Conservation (phyloP, 805 yeast genomes). For the Blastobotrys robertii region DNA sequence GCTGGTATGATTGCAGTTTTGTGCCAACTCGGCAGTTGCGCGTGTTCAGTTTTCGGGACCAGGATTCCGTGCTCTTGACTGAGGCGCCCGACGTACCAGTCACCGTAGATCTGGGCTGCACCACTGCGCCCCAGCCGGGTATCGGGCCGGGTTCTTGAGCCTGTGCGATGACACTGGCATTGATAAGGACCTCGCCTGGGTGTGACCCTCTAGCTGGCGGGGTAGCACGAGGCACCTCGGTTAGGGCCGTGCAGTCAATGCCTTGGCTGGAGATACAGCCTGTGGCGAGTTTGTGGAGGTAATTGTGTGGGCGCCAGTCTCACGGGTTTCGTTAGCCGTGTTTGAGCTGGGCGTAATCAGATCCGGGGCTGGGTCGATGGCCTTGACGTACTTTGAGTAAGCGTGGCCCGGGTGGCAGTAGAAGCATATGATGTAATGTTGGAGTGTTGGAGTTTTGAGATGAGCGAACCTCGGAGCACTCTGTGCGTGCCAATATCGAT, state of each 20-base stretch:
- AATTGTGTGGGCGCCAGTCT: slow-evolving; percentile 26
- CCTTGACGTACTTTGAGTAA: slow-evolving; percentile 34
- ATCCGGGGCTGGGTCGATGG: slow-evolving; percentile 29
- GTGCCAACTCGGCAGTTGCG: slow-evolving; percentile 33
- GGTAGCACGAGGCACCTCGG: slow-evolving; percentile 53
- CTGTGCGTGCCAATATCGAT: slow-evolving; percentile 63
- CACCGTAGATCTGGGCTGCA: slow-evolving; percentile 31
- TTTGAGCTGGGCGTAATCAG: slow-evolving; percentile 67
- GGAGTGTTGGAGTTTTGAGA: slow-evolving; percentile 27
- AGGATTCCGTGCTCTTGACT: slow-evolving; percentile 78
- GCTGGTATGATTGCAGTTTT: slow-evolving; percentile 49
- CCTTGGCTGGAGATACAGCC: slow-evolving; percentile 39
- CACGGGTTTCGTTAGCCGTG: slow-evolving; percentile 7
- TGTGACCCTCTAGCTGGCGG: slow-evolving; percentile 40
- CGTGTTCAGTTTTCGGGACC: slow-evolving; percentile 31
- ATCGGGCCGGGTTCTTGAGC: slow-evolving; percentile 54
- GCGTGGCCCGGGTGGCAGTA: slow-evolving; percentile 79
- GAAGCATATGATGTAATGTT: slow-evolving; percentile 49
- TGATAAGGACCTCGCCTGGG: slow-evolving; percentile 55
- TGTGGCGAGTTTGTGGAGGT: slow-evolving; percentile 69
- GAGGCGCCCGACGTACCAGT: slow-evolving; percentile 58
- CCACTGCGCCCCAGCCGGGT: slow-evolving; percentile 51
- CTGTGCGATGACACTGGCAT: slow-evolving; percentile 65
- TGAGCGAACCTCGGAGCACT: slow-evolving; percentile 36
- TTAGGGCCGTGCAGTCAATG: slow-evolving; percentile 45